Evolutionary conservation across 257 asterid genomes (phyloP).

Genomic region (Verbascum thapsus): DNA sequence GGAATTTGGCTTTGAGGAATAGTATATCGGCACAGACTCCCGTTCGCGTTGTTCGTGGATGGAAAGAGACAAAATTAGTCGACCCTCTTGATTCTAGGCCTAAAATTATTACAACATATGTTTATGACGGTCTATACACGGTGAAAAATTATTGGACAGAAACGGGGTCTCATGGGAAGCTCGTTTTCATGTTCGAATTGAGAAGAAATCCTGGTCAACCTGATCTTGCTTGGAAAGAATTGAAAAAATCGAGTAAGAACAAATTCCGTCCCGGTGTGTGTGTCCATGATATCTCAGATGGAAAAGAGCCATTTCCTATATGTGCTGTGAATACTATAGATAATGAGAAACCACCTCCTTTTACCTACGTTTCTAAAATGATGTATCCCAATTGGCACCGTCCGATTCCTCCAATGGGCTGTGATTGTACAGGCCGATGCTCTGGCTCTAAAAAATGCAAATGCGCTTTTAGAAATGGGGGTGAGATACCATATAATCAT

Average conservation of each 20-base stretch:
- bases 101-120: constrained; percentile 56
- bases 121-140: constrained; percentile 78
- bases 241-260: constrained; percentile 47
- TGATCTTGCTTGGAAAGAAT: constrained; percentile 75
- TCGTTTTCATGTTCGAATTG: constrained; percentile 75
- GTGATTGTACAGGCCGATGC: constrained; percentile 74
- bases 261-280: constrained; percentile 58
- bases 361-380: constrained; percentile 59
- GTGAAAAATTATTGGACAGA: constrained; percentile 58
- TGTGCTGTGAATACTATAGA: constrained; percentile 62
- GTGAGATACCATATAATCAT: constrained; percentile 74
- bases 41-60: constrained; percentile 84
- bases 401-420: constrained; percentile 53
- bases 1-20: constrained; percentile 74
- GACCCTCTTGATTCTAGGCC: constrained; percentile 51
- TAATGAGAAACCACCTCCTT: constrained; percentile 58
- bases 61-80: constrained; percentile 47
- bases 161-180: constrained; percentile 58
- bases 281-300: constrained; percentile 62
- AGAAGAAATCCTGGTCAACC: constrained; percentile 76
- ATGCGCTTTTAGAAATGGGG: constrained; percentile 68
- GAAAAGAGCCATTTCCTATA: constrained; percentile 57
- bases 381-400: constrained; percentile 58
- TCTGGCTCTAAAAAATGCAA: constrained; percentile 51
- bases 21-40: constrained; percentile 55